Percentiles rank a stretch among this genome's conserved stretches.
phyloP scores from a whole-genome alignment of 495 filamentous ascomycete species.

The Thozetella sp. region DNA sequence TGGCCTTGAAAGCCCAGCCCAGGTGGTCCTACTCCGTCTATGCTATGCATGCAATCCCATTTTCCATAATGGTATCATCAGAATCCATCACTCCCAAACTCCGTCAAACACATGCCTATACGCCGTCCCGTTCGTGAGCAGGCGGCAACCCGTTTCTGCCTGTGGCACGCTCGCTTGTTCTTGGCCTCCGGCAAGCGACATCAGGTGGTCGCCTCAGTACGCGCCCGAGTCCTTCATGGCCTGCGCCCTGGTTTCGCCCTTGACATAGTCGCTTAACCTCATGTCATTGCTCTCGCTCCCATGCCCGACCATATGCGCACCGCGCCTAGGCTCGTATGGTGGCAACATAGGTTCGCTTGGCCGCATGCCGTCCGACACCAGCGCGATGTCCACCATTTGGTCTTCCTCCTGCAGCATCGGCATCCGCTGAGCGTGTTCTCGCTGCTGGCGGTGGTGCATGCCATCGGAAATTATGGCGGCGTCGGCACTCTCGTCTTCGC shows the following conservation, averaged over 20 bases:
- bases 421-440: constrained; percentile 8
- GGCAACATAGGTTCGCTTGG: constrained; percentile 19
- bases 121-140: too few species aligned
- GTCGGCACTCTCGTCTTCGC: constrained; percentile 21
- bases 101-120: too few species aligned
- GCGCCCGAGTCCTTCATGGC: constrained; percentile 32
- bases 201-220: constrained; percentile 7
- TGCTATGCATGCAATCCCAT: too few species aligned
- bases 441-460: constrained; percentile 14
- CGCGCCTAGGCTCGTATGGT: constrained; percentile 19
- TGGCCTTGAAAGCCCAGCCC: too few species aligned
- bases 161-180: too few species aligned
- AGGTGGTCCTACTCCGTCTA: too few species aligned
- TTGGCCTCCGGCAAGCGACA: too few species aligned
- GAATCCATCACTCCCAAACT: too few species aligned
- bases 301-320: constrained; percentile 33
- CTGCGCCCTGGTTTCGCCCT: constrained; percentile 36
- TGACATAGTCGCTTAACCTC: constrained; percentile 37
- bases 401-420: constrained; percentile 25
- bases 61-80: too few species aligned
- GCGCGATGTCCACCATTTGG: constrained; percentile 22
- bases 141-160: too few species aligned
- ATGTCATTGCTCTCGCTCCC: constrained; percentile 33
- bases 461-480: constrained; percentile 25
- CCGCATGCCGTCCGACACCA: constrained; percentile 36